Evolutionary conservation across 164 flowering plant species (phyloP).

Genomic region (Vitis cinerea): DNA sequence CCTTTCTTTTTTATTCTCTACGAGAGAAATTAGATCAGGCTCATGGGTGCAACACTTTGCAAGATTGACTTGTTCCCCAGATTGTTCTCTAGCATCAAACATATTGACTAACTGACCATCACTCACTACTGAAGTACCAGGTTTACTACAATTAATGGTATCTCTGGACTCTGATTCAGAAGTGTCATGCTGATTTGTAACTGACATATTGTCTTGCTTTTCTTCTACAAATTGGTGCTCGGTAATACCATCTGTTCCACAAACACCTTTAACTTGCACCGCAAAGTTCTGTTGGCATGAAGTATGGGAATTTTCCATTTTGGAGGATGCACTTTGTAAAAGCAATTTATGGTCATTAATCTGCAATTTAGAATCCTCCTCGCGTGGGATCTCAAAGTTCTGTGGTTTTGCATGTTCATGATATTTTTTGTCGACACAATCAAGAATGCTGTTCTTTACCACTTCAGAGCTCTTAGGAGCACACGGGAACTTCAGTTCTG

Average conservation of each 20-base stretch:
- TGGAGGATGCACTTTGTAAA: constrained; percentile 6
- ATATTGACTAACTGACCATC: background rate
- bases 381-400: constrained; percentile 8
- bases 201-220: background rate
- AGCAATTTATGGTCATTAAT: constrained; percentile 12
- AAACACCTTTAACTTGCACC: background rate
- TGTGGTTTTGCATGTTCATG: constrained; percentile 12
- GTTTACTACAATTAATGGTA: background rate
- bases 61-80: constrained; percentile 9
- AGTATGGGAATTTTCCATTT: background rate
- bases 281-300: background rate
- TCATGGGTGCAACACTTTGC: constrained; percentile 2
- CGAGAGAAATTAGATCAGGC: background rate
- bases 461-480: constrained; percentile 5
- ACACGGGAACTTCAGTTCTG: constrained; percentile 16
- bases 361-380: constrained; percentile 18
- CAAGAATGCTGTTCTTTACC: background rate
- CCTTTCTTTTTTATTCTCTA: constrained; percentile 3
- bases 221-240: constrained; percentile 3
- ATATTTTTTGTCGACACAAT: constrained; percentile 8
- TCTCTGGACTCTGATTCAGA: constrained; percentile 4
- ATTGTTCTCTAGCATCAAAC: constrained; percentile 2
- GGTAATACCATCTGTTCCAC: background rate
- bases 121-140: background rate
- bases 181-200: background rate